Percentiles rank a stretch among this genome's conserved stretches.
Conservation (phyloP, 306 rosid species). For the Styphnolobium japonicum region DNA sequence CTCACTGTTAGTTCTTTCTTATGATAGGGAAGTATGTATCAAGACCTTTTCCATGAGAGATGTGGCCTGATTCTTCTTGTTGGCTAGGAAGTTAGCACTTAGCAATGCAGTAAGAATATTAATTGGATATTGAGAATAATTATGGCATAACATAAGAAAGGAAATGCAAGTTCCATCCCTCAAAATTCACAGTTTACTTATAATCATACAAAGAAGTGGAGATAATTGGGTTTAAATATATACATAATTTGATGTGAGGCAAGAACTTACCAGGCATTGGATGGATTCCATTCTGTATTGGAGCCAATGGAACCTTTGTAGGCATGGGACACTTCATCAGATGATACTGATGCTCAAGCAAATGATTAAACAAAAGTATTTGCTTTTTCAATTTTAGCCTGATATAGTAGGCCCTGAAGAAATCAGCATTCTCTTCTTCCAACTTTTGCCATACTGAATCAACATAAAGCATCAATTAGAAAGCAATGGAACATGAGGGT, state of each 20-base stretch:
- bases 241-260: slow-evolving; percentile 22
- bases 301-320: slow-evolving; percentile 90
- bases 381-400: slow-evolving; percentile 92
- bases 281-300: slow-evolving; percentile 95
- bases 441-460: slow-evolving; percentile 94
- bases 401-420: slow-evolving; percentile 92
- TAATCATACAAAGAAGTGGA: neutral
- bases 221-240: neutral
- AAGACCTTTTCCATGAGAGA: neutral
- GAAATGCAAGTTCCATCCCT: neutral
- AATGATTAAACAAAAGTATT: slow-evolving; percentile 81
- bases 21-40: neutral
- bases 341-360: slow-evolving; percentile 87
- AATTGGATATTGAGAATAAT: neutral
- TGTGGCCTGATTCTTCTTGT: neutral
- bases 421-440: slow-evolving; percentile 98
- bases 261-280: slow-evolving; percentile 88
- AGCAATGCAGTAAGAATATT: slow-evolving; percentile 6
- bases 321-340: slow-evolving; percentile 74
- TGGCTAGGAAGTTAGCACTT: slow-evolving; percentile 4
- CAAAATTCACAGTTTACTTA: slow-evolving; percentile 7
- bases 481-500: slow-evolving; percentile 14
- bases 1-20: neutral
- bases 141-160: neutral
- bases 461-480: slow-evolving; percentile 20